phyloP scores from a whole-genome alignment of 2,329 filamentous ascomycete genomes.

The Thermomyces lanuginosus region DNA sequence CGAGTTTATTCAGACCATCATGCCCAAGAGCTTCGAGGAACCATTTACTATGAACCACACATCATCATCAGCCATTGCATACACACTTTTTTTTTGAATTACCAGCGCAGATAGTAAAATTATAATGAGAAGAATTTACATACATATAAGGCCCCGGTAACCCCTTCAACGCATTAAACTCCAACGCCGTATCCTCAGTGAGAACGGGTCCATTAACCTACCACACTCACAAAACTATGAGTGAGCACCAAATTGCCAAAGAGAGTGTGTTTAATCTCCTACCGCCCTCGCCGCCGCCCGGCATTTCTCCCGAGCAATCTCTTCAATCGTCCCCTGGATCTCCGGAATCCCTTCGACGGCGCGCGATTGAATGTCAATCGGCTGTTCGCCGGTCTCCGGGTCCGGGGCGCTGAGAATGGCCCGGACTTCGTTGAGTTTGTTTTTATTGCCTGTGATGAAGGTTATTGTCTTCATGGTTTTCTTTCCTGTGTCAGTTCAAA shows the following conservation, averaged over 20 bases:
- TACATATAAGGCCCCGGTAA: conserved; percentile 87
- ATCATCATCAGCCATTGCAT: too few species aligned
- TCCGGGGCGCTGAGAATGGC: conserved; percentile 59
- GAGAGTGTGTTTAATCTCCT: conserved; percentile 13
- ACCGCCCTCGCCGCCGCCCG: conserved; percentile 63
- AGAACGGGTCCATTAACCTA: conserved; percentile 75
- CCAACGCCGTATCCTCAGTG: conserved; percentile 89
- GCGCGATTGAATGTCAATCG: conserved; percentile 60
- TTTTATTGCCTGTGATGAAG: conserved; percentile 93
- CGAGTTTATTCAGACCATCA: conserved; percentile 72
- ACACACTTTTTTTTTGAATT: too few species aligned
- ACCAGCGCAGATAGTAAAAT: neutral
- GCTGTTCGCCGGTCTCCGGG: too few species aligned
- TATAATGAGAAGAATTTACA: conserved; percentile 30
- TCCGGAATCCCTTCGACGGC: conserved; percentile 70
- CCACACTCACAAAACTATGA: neutral
- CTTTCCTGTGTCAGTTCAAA: neutral
- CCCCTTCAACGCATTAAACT: conserved; percentile 80
- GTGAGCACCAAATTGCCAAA: conserved; percentile 2
- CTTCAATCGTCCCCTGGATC: conserved; percentile 81
- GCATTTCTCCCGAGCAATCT: conserved; percentile 80
- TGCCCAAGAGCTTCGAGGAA: conserved; percentile 75
- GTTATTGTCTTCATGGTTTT: conserved; percentile 43
- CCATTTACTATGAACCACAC: conserved; percentile 54
- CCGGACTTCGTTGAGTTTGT: conserved; percentile 81